Evolutionary conservation across 2,329 filamentous ascomycete species (phyloP).

Genomic region (Aaosphaeria arxii): DNA sequence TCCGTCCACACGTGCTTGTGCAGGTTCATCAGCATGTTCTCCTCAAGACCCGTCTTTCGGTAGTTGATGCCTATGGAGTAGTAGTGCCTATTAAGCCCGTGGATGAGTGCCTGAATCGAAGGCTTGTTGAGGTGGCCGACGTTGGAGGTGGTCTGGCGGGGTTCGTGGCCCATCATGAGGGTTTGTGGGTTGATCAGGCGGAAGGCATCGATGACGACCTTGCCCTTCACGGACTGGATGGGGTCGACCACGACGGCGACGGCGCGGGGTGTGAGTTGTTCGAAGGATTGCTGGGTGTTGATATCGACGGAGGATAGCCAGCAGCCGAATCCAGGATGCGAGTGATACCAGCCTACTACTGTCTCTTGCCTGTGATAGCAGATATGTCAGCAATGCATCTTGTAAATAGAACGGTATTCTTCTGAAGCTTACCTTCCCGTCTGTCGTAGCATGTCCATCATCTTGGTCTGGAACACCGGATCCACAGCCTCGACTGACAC

Average conservation of each 20-base stretch:
- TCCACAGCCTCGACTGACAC: conserved; percentile 98
- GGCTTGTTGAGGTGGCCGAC: conserved; percentile 98
- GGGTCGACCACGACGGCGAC: conserved; percentile 98
- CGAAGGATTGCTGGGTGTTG: conserved; percentile 99
- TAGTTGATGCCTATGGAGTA: conserved; percentile 99
- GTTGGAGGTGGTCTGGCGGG: conserved; percentile 96
- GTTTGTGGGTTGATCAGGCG: conserved; percentile 97
- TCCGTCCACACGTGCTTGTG: conserved; percentile 99
- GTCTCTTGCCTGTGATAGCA: conserved; percentile 71
- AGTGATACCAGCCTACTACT: conserved; percentile 99
- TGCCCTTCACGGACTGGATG: conserved; percentile 98
- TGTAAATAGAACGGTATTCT: neutral
- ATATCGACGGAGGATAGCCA: conserved; percentile 99
- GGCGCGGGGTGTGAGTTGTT: conserved; percentile 93
- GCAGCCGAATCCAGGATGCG: conserved; percentile 97
- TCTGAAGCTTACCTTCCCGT: conserved; percentile 72
- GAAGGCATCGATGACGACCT: conserved; percentile 99
- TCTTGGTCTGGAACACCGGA: conserved; percentile 98
- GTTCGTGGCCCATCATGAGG: conserved; percentile 96
- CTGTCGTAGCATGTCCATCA: conserved; percentile 99
- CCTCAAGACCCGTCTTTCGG: conserved; percentile 92
- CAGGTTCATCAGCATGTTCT: conserved; percentile 99
- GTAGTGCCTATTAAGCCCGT: conserved; percentile 97
- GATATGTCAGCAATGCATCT: conserved; percentile 9
- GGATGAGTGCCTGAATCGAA: conserved; percentile 98